Base-by-base conservation (phyloP, 768 basidiomycete species). In the Candolleomyces efflorescens region DNA sequence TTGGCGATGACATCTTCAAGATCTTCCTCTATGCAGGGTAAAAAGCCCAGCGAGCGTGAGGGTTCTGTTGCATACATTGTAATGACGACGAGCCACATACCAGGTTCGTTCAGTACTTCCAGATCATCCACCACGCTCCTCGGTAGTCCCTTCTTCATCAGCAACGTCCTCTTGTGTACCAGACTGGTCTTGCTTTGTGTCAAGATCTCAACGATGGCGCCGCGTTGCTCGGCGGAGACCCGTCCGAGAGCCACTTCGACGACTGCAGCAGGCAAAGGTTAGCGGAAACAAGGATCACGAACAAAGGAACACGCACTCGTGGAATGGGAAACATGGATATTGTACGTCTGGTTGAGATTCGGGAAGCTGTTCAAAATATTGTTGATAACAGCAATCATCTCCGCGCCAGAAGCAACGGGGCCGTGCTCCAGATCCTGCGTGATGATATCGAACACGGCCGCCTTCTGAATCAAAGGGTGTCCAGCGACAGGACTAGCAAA, bases 371-470 rank as follows among this genome's bases (percentile, higher is more conserved):
- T 81, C 32, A 94, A 73, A 57, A 83, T 83, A 56, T 86, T 80
- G 59, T 82, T 83, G 15, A 84, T 81, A 15, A 93, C 75, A 2
- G 86, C 76, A 49, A 94, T 82, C 2, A 87, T 73, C 68, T 94
- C 92, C 10, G 88, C 90, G 7, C 82, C 83, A 15, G 90, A 85
- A 10, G 88, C 89, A 23, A 81, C 70, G 9, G 85, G 82, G 1
- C 90, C 87, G 20, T 71, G 77, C 43, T 73, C 75, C 36, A 87
- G 65, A 64, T 93, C 91, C 0, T 84, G 84, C 11, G 88, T 88
- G 59, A 94, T 87, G 53, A 94, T 91, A 68, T 94, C 92, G 60
- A 92, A 86, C 20, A 89, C 79, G 0, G 91, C 91, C 0, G 86
- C 89, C 64, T 90, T 91, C 54, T 79, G 77, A 49, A 79, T 75